These are phyloP conservation scores for Brassica napus DNA, from an alignment of 345 rosid species.

Conservation along the genomic window DNA sequence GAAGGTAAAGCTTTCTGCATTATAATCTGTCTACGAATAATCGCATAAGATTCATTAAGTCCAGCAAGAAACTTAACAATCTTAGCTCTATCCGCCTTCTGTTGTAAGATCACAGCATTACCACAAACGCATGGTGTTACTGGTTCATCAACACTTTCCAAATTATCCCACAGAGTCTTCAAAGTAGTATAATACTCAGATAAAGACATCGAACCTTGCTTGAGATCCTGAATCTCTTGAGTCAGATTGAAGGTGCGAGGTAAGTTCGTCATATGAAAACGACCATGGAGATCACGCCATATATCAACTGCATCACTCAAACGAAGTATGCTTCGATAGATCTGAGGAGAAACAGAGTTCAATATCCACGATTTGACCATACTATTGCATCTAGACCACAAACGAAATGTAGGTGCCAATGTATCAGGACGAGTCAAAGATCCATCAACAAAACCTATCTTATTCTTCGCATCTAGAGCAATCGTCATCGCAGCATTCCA, in stretches of 20 bases:
- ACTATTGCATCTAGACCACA: not conserved
- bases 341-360: not conserved
- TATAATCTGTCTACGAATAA: not conserved
- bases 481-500: not conserved
- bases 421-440: not conserved
- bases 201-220: not conserved
- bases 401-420: not conserved
- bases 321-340: not conserved
- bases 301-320: not conserved
- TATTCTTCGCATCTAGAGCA: not conserved
- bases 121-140: not conserved
- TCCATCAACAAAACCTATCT: not conserved
- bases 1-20: not conserved
- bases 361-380: not conserved
- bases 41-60: not conserved
- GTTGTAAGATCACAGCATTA: not conserved
- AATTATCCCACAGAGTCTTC: not conserved
- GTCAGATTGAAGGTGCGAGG: not conserved
- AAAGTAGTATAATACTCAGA: not conserved
- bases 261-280: not conserved
- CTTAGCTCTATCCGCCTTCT: not conserved
- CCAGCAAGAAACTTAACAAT: not conserved
- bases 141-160: not conserved
- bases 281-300: not conserved
- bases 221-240: not conserved